These are phyloP conservation scores for Penicillium hordei DNA, from an alignment of 2,329 filamentous ascomycete genomes.

Conservation along the genomic window DNA sequence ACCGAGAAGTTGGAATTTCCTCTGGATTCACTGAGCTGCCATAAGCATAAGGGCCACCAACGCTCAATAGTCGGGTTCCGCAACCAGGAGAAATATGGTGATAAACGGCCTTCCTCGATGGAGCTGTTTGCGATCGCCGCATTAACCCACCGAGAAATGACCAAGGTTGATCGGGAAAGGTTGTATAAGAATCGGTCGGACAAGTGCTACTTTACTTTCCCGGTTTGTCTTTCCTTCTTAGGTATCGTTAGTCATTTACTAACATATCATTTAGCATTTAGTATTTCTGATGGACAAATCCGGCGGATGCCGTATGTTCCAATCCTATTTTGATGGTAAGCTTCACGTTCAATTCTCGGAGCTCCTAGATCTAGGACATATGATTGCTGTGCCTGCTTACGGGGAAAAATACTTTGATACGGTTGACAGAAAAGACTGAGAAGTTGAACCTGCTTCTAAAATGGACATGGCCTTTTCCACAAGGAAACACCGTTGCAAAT, in stretches of 20 bases:
- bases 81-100: background rate
- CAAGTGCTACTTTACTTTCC: slow-evolving; percentile 4
- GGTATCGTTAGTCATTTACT: slow-evolving; percentile 1
- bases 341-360: slow-evolving; percentile 6
- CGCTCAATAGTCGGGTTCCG: background rate
- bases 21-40: background rate
- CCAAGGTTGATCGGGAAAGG: background rate
- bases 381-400: slow-evolving; percentile 2
- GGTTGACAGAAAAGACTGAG: slow-evolving; percentile 3
- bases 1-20: background rate
- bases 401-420: slow-evolving; percentile 5
- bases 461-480: background rate
- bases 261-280: slow-evolving; percentile 3
- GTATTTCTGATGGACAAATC: slow-evolving; percentile 2
- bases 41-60: slow-evolving; percentile 3
- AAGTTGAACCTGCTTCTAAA: slow-evolving; percentile 7
- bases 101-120: slow-evolving; percentile 3
- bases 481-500: slow-evolving; percentile 4
- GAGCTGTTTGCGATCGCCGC: background rate
- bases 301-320: slow-evolving; percentile 3
- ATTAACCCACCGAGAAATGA: background rate
- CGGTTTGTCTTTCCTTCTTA: slow-evolving; percentile 4
- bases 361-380: slow-evolving; percentile 6
- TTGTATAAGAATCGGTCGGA: background rate
- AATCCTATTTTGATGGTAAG: slow-evolving; percentile 8